phyloP scores from a whole-genome alignment of 306 rosid genomes.

The Glycine tomentella region DNA sequence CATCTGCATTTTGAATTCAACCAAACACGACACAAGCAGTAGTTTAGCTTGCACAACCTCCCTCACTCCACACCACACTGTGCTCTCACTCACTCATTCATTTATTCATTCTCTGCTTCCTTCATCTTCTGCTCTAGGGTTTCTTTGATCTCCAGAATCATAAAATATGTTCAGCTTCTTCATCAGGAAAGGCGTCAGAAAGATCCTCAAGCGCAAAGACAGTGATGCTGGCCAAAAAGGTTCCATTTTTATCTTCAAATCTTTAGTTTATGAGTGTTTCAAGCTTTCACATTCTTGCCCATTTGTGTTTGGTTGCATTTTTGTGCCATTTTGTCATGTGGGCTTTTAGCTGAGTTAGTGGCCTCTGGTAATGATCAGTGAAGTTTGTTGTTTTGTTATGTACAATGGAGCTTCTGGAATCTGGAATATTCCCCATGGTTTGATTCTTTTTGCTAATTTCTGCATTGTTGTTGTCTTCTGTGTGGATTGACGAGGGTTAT shows the following conservation, averaged over 20 bases:
- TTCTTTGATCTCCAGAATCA: neutral
- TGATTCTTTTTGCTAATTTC: neutral
- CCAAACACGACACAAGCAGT: conserved; percentile 26
- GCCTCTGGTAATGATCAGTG: conserved; percentile 13
- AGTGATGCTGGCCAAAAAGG: conserved; percentile 98
- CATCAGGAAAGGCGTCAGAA: conserved; percentile 70
- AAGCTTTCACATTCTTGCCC: conserved; percentile 35
- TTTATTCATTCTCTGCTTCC: conserved; percentile 2
- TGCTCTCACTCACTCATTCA: neutral
- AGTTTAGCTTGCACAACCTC: conserved; percentile 39
- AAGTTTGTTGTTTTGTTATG: neutral
- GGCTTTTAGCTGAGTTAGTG: conserved; percentile 1
- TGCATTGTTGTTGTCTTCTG: neutral
- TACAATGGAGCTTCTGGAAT: conserved; percentile 30
- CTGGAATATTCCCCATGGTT: neutral
- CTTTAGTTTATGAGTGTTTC: neutral
- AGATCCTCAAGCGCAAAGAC: conserved; percentile 94
- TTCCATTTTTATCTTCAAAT: conserved; percentile 13
- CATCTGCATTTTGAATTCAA: conserved; percentile 34
- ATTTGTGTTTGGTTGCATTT: conserved; percentile 39
- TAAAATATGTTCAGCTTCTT: conserved; percentile 74
- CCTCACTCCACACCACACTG: neutral
- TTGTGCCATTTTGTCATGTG: conserved; percentile 22
- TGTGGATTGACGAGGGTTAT: neutral
- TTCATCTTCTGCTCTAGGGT: conserved; percentile 37